These are phyloP conservation scores for Aquanectria penicillioides DNA, from an alignment of 2,329 filamentous ascomycete genomes.

Conservation along the genomic window DNA sequence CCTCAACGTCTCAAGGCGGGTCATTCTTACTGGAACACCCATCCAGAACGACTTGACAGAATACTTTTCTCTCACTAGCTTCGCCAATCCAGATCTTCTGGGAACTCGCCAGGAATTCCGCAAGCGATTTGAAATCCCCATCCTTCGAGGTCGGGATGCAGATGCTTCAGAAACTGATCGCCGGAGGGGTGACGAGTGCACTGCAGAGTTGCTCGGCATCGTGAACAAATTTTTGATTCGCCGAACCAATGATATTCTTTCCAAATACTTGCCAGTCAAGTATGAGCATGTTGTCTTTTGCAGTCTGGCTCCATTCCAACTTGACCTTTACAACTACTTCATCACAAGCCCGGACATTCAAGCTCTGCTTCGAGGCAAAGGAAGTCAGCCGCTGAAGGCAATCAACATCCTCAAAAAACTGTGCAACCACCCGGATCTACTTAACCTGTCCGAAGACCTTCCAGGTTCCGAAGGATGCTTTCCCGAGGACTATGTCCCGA, in stretches of 20 bases:
- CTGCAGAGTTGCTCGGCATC: constrained; percentile 80
- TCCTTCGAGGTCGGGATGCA: constrained; percentile 89
- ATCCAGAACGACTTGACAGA: constrained; percentile 99
- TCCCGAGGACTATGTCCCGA: constrained; percentile 88
- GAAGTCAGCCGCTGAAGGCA: constrained; percentile 94
- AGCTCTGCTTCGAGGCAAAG: constrained; percentile 89
- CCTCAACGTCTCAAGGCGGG: constrained; percentile 88
- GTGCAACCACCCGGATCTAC: constrained; percentile 95
- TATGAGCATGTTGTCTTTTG: constrained; percentile 99
- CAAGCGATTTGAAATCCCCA: constrained; percentile 93
- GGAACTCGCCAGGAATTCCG: constrained; percentile 91
- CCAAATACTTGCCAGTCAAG: constrained; percentile 97
- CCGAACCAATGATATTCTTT: constrained; percentile 95
- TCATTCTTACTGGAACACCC: constrained; percentile 95
- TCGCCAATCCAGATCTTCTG: constrained; percentile 92
- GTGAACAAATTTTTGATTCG: constrained; percentile 99
- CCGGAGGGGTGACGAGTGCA: constrained; percentile 83
- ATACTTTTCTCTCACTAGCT: constrained; percentile 95
- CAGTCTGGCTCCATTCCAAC: constrained; percentile 91
- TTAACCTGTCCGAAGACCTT: constrained; percentile 84
- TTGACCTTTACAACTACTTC: constrained; percentile 95
- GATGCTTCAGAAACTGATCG: constrained; percentile 86
- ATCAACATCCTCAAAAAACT: constrained; percentile 98
- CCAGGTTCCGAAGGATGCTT: constrained; percentile 85
- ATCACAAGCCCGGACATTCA: constrained; percentile 96